phyloP scores from a whole-genome alignment of 495 filamentous ascomycete species.

The Neurospora tetraspora region DNA sequence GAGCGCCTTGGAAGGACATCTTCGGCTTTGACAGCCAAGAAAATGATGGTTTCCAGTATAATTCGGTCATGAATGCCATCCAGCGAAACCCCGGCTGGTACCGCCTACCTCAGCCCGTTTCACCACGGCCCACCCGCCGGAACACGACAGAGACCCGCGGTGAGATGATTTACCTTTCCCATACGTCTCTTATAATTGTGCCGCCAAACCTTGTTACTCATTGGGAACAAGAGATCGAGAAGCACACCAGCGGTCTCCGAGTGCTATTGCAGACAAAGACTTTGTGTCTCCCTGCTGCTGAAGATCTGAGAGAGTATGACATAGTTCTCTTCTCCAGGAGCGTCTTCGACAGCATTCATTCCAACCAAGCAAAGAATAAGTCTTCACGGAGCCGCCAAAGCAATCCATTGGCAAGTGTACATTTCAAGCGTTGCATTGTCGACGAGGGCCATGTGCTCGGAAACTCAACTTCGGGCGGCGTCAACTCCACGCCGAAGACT shows the following conservation, averaged over 20 bases:
- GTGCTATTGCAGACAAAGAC: slow-evolving; percentile 45
- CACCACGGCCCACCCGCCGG: slow-evolving; percentile 21
- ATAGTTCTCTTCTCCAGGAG: slow-evolving; percentile 59
- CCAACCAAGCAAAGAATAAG: slow-evolving; percentile 40
- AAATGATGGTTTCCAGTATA: slow-evolving; percentile 26
- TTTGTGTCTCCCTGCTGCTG: slow-evolving; percentile 42
- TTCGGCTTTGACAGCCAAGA: slow-evolving; percentile 29
- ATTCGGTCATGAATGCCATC: slow-evolving; percentile 46
- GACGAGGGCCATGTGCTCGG: slow-evolving; percentile 87
- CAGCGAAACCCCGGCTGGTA: slow-evolving; percentile 45
- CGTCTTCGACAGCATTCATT: slow-evolving; percentile 53
- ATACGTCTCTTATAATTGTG: slow-evolving; percentile 59
- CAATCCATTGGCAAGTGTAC: slow-evolving; percentile 53
- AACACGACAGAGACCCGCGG: slow-evolving; percentile 6
- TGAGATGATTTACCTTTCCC: slow-evolving; percentile 46
- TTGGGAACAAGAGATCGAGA: slow-evolving; percentile 55
- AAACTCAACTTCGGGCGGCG: slow-evolving; percentile 33
- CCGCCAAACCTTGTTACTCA: slow-evolving; percentile 61
- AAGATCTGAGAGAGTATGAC: slow-evolving; percentile 59
- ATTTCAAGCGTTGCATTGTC: slow-evolving; percentile 78
- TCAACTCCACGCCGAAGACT: slow-evolving; percentile 26
- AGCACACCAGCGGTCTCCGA: slow-evolving; percentile 59
- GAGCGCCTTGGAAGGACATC: slow-evolving; percentile 56
- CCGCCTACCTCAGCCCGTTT: slow-evolving; percentile 32
- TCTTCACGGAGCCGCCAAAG: slow-evolving; percentile 1